A percentile compares a stretch with the other conserved stretches of the same genome.
These are phyloP conservation scores for Plasmodium chabaudi DNA, from an alignment of 169 alveolate genomes.

Conservation along the genomic window DNA sequence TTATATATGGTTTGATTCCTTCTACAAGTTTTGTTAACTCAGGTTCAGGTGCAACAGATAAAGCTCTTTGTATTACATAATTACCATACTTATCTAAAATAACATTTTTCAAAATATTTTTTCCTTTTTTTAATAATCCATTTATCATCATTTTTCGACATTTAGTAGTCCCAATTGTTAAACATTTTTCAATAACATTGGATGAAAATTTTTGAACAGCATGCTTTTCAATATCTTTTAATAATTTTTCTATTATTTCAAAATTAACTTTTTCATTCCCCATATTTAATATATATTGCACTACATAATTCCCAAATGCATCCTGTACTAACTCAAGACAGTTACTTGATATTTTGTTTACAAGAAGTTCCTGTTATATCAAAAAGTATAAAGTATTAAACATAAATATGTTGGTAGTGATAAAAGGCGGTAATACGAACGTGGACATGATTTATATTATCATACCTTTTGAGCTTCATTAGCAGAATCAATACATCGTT, in stretches of 20 bases:
- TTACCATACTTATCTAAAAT: conserved; percentile 89
- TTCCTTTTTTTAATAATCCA: conserved; percentile 82
- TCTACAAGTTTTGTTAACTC: conserved; percentile 79
- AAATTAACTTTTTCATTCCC: conserved; percentile 82
- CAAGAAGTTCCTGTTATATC: conserved; percentile 69
- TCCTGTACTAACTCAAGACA: conserved; percentile 91
- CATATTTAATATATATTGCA: conserved; percentile 90
- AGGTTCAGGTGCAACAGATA: conserved; percentile 84
- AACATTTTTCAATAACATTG: conserved; percentile 93
- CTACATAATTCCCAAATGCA: conserved; percentile 96
- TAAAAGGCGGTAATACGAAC: not conserved
- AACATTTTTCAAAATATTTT: conserved; percentile 79
- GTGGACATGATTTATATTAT: not conserved
- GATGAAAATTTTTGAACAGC: conserved; percentile 95
- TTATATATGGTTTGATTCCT: conserved; percentile 83
- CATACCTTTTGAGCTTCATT: conserved; percentile 78
- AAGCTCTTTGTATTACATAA: conserved; percentile 87
- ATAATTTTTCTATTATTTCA: conserved; percentile 85
- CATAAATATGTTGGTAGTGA: not conserved
- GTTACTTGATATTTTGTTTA: conserved; percentile 84
- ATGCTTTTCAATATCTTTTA: conserved; percentile 84
- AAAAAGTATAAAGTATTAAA: not conserved
- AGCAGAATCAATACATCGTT: conserved; percentile 94
- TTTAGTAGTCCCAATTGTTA: conserved; percentile 79
- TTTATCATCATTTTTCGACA: conserved; percentile 77